A percentile compares a stretch with the other conserved stretches of the same genome.
Evolutionary conservation across 352 stramenopile species (phyloP).

Genomic region (Blastocystis sp.): DNA sequence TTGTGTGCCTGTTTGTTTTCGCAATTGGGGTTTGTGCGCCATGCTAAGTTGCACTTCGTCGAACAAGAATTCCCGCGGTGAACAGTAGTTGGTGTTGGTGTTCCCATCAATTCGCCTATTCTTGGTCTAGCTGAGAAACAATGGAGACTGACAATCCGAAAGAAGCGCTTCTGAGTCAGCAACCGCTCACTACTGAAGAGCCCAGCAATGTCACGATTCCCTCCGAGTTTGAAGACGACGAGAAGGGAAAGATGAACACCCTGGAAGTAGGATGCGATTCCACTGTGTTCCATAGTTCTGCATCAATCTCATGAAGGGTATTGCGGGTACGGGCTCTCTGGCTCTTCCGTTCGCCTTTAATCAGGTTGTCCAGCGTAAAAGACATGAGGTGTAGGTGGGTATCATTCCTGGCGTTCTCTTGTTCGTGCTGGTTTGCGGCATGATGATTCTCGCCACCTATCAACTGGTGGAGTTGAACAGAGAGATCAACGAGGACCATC

Average conservation of each 20-base stretch:
- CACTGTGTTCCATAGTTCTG: constrained; percentile 40
- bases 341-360: constrained; percentile 69
- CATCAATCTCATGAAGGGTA: constrained; percentile 74
- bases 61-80: not conserved
- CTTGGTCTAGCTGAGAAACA: too few species aligned
- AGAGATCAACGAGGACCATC: constrained; percentile 35
- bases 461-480: constrained; percentile 64
- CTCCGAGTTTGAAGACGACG: constrained; percentile 50
- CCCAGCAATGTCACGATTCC: constrained; percentile 26
- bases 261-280: constrained; percentile 7
- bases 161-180: not conserved
- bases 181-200: not conserved
- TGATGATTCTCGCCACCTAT: constrained; percentile 69
- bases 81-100: not conserved
- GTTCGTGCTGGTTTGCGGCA: constrained; percentile 58
- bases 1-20: not conserved
- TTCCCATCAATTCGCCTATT: too few species aligned
- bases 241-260: constrained; percentile 73
- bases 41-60: too few species aligned
- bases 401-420: constrained; percentile 58
- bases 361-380: constrained; percentile 2
- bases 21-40: too few species aligned
- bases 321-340: constrained; percentile 69
- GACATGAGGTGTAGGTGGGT: constrained; percentile 32
- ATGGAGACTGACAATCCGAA: constrained; percentile 14